Evolutionary conservation across 2,329 filamentous ascomycete genomes (phyloP), one percentile per base, ranked within the genome.

Genomic region (Alternaria conjuncta): DNA sequence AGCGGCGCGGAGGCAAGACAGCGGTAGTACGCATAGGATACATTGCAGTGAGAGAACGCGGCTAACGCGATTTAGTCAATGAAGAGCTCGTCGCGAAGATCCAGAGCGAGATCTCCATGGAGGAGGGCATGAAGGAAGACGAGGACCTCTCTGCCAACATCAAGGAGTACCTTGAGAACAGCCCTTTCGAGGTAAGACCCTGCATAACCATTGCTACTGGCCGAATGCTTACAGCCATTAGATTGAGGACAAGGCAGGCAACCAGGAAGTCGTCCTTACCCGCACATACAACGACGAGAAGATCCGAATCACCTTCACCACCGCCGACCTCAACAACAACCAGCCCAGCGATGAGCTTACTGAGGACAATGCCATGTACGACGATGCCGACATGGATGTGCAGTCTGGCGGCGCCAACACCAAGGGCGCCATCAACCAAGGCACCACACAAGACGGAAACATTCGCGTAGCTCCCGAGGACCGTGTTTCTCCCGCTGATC

Each of bases 281-380:
- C 91, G 94, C 76, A 90, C 88, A 69, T 95, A 92, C 76, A 92
- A 92, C 75, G 90, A 97, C 67, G 96, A 99, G 85, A 93, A 90
- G 93, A 92, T 95, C 83, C 90, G 90, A 66, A 87, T 97, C 69
- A 89, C 89, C 69, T 96, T 97, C 84, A 93, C 91, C 71, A 92
- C 96, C 75, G 89, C 91, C 71, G 93, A 97, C 80, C 87, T 97
- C 66, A 88, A 92, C 83, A 81, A 75, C 75, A 70, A 75, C 67
- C 64, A 76, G 59, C 66, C 73, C 36, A 61, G 71, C 47, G 69
- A 73, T 25, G 79, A 85, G 54, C 86, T 90, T 15, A 84, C 84
- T 50, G 81, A 90, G 61, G 84, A 82, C 58, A 88, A 89, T 60
- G 77, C 81, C 67, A 75, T 79, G 36, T 78, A 76, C 43, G 77